Percentiles rank a stretch among this genome's conserved stretches.
Evolutionary conservation across 23 red algal genomes (phyloP).

Genomic region (Agarophyton chilense): DNA sequence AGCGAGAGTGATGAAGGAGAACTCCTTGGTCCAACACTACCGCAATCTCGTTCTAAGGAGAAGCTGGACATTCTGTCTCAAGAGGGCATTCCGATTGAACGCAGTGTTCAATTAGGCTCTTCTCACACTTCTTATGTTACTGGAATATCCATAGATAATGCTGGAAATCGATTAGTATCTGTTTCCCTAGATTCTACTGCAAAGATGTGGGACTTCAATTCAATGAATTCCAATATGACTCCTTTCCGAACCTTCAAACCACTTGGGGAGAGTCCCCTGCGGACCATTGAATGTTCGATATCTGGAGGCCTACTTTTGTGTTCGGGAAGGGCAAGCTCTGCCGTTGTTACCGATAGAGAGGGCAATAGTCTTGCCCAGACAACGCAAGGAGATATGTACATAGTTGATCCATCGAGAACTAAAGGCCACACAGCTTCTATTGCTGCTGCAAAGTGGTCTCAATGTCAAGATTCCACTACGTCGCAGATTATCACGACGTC

Average conservation of each 20-base stretch:
- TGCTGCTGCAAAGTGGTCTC: constrained; percentile 34
- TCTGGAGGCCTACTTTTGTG: constrained; percentile 36
- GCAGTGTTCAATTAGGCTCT: constrained; percentile 12
- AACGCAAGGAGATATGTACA: constrained; percentile 66
- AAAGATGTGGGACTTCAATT: constrained; percentile 62
- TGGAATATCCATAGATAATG: constrained; percentile 36
- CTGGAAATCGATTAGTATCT: constrained; percentile 64
- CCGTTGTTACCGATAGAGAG: constrained; percentile 50
- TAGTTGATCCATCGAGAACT: constrained; percentile 60
- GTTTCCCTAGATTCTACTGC: constrained; percentile 42
- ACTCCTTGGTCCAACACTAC: constrained; percentile 42
- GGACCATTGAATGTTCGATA: constrained; percentile 24
- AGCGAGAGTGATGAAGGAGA: constrained; percentile 33
- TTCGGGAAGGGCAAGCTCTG: constrained; percentile 41
- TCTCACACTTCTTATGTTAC: constrained; percentile 52
- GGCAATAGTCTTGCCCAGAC: constrained; percentile 38
- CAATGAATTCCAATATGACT: constrained; percentile 35
- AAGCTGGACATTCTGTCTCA: not conserved
- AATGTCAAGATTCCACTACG: not conserved
- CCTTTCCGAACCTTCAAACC: constrained; percentile 53
- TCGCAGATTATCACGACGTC: constrained; percentile 30
- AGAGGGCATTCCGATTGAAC: constrained; percentile 22
- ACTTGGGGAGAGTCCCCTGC: constrained; percentile 33
- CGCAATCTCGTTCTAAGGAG: not conserved
- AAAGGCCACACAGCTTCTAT: constrained; percentile 62